Evolutionary conservation across 768 basidiomycete species (phyloP).

Genomic region (Boletus barrowsii): DNA sequence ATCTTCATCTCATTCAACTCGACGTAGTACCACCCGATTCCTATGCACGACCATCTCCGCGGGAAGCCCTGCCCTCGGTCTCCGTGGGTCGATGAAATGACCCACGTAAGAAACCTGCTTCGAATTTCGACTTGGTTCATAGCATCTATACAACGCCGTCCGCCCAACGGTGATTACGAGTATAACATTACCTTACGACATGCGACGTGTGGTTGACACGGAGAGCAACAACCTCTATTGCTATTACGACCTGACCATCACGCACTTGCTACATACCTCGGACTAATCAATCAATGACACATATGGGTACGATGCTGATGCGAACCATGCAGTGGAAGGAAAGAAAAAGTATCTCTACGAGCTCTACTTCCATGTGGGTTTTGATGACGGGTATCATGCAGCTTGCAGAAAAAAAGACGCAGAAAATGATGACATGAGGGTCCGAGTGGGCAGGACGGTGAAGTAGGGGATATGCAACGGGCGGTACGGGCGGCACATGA

Average conservation of each 20-base stretch:
- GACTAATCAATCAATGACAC: background rate
- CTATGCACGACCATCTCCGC: no score
- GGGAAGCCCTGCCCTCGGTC: no score
- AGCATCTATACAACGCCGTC: background rate
- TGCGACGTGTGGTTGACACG: background rate
- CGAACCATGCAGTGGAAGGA: background rate
- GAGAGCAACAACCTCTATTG: background rate
- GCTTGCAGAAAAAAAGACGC: background rate
- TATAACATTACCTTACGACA: background rate
- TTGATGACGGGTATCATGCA: background rate
- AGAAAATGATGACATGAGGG: background rate
- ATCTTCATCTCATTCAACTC: background rate
- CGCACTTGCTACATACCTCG: no score
- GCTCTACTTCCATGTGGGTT: constrained; percentile 1
- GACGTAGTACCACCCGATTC: background rate
- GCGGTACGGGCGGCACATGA: background rate
- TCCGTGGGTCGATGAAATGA: background rate
- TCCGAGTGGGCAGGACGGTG: background rate
- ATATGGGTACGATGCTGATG: background rate
- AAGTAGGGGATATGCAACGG: background rate
- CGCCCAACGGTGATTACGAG: constrained; percentile 2
- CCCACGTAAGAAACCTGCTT: background rate
- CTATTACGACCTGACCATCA: background rate
- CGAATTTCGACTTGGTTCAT: background rate
- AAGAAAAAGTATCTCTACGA: background rate